Evolutionary conservation across 371 early-diverging fungal genomes (phyloP), one percentile per base, ranked within the genome.

Genomic region (Apophysomyces variabilis): DNA sequence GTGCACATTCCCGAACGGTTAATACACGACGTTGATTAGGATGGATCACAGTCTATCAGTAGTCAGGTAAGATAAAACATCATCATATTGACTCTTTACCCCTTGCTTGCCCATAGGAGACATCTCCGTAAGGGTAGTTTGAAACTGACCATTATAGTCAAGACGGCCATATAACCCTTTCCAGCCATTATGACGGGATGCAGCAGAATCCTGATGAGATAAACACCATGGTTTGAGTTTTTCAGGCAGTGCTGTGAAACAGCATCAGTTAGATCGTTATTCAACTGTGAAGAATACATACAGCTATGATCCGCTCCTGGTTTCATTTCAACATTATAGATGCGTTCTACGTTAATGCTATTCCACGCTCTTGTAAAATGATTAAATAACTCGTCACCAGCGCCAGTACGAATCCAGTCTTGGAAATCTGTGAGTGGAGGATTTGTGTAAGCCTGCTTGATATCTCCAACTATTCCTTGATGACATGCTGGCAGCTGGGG

Each of bases 31-130:
- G 62, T 61, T 89, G 88, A 45, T 77, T 79, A 3, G 86, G 85
- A 61, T 88, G 85, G 36, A 90, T 54, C 32, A 26, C 32, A 26
- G 32, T 26, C 32, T 26, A 26, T 26, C 32, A 26, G 32, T 26
- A 26, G 32, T 26, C 32, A 26, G 3, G 32, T 26, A 26, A 26
- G 32, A 26, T 3, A 26, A 26, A 26, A 3, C 32, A 26, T 26
- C 3, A 26, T 26, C 32, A 3, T 26, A 26, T 26, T 26, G 38
- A 5, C 11, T 56, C 66, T 66, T 58, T 67, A 74, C 75, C 11
- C 87, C 87, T 46, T 78, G 75, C 58, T 86, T 87, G 12, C 84
- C 81, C 83, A 85, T 80, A 3, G 87, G 87, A 26, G 74, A 57
- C 65, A 84, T 71, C 16, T 83, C 83, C 0, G 89, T 88, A 14